Percentiles rank a stretch among this genome's conserved stretches.
phyloP scores from a whole-genome alignment of 495 filamentous ascomycete species.

The Lasiosphaeria miniovina region DNA sequence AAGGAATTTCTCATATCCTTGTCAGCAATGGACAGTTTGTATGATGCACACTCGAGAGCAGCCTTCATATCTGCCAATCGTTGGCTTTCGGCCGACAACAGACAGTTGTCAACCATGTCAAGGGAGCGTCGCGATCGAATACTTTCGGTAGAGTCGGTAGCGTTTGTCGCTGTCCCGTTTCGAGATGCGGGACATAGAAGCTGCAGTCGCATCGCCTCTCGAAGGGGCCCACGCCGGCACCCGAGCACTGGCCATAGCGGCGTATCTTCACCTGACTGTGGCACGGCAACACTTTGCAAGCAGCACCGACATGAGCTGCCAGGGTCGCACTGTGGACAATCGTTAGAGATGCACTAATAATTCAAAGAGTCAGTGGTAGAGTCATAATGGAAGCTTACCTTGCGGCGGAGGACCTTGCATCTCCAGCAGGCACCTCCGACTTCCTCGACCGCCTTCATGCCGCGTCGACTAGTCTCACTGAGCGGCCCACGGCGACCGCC shows the following conservation, averaged over 20 bases:
- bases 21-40: slow-evolving; percentile 28
- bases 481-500: slow-evolving; percentile 28
- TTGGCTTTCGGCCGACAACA: slow-evolving; percentile 27
- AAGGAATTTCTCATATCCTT: slow-evolving; percentile 17
- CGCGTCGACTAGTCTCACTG: slow-evolving; percentile 25
- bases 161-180: neutral
- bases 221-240: slow-evolving; percentile 32
- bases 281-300: slow-evolving; percentile 28
- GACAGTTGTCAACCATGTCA: slow-evolving; percentile 22
- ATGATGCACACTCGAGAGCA: slow-evolving; percentile 26
- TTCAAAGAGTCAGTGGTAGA: neutral
- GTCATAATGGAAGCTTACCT: slow-evolving; percentile 15
- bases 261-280: slow-evolving; percentile 28
- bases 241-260: slow-evolving; percentile 35
- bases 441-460: slow-evolving; percentile 26
- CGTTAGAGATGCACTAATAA: neutral
- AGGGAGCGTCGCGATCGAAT: slow-evolving; percentile 19
- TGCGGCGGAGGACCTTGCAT: slow-evolving; percentile 34
- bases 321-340: slow-evolving; percentile 27
- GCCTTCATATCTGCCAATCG: slow-evolving; percentile 30
- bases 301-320: slow-evolving; percentile 31
- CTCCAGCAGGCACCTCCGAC: slow-evolving; percentile 36
- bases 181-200: slow-evolving; percentile 26
- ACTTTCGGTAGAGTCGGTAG: neutral
- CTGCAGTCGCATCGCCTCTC: slow-evolving; percentile 23